Evolutionary conservation across 2,329 filamentous ascomycete species (phyloP), one percentile per base, ranked within the genome.

Genomic region (Neofusicoccum umdonicola): DNA sequence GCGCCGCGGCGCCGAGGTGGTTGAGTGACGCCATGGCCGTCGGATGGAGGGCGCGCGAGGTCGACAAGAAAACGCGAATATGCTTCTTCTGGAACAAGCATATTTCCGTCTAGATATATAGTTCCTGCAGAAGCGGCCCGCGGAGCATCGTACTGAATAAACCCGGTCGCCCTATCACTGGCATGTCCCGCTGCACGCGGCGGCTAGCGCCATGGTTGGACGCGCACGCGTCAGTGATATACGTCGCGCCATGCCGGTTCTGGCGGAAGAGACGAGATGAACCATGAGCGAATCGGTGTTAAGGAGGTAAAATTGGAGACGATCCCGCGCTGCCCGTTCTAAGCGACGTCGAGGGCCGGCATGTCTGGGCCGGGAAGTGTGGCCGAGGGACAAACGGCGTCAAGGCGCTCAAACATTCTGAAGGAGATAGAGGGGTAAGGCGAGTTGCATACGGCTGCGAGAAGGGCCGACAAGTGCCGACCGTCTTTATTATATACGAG

Each of bases 151-250:
- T 13, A 11, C 15, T 4, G 22, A 17, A 58, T 45, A 58, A 41
- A 44, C 22, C 7, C 27, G 11, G 27, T n/a, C 41, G 54, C 34
- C 54, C 56, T 60, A 60, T 60, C 56, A 60, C 34, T 47, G 56
- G 11, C 41, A 37, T 19, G 56, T 37, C 56, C 41, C 19, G 39
- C 54, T 17, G 54, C 54, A 58, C 54, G 54, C 54, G 41, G 22
- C 54, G 39, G 7, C 13, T 34, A 44, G 39, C 12, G 54, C 39
- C 41, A 7, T 44, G 41, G 4, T 13, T 9, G 37, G 54, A 58
- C 54, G 39, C 41, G 54, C 41, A 44, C 54, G 54, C 54, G 54
- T 34, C 54, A 58, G 22, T 17, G 54, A 58, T 58, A 35, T 17
- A 45, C 54, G 8, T 13, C 9, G 41, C 12, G 27, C n/a, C 22